phyloP scores from a whole-genome alignment of 2,329 filamentous ascomycete species.

The Aspergillus fischeri region DNA sequence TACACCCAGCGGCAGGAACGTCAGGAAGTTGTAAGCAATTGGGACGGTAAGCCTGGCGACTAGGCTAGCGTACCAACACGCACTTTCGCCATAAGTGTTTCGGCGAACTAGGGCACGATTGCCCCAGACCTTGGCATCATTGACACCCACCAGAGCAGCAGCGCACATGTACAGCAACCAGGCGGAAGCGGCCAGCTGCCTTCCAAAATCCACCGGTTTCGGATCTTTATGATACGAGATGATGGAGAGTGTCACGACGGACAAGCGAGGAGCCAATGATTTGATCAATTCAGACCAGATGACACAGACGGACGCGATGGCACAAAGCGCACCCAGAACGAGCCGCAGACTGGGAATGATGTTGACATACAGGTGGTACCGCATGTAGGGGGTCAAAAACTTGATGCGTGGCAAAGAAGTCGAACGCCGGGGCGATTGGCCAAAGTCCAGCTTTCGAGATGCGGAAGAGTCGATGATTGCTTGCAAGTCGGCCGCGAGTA shows the following conservation, averaged over 20 bases:
- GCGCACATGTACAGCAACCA: constrained; percentile 98
- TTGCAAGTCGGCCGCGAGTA: constrained; percentile 70
- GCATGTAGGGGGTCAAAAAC: constrained; percentile 72
- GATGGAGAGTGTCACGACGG: constrained; percentile 59
- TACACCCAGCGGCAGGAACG: constrained; percentile 70
- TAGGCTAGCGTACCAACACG: constrained; percentile 93
- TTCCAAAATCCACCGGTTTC: constrained; percentile 76
- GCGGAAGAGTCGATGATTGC: constrained; percentile 77
- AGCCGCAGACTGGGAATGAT: constrained; percentile 66
- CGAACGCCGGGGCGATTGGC: constrained; percentile 53
- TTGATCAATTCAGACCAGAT: constrained; percentile 94
- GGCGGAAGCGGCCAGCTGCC: constrained; percentile 74
- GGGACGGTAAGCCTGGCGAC: constrained; percentile 91
- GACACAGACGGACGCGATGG: constrained; percentile 73
- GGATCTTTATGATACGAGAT: constrained; percentile 67
- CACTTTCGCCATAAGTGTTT: constrained; percentile 88
- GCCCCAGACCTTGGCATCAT: constrained; percentile 95
- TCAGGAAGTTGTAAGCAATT: constrained; percentile 93
- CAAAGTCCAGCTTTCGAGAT: constrained; percentile 77
- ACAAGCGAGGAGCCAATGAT: constrained; percentile 70
- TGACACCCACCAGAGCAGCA: constrained; percentile 80
- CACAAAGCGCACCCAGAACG: constrained; percentile 61
- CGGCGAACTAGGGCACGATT: constrained; percentile 84
- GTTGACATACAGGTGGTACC: constrained; percentile 73
- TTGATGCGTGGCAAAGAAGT: constrained; percentile 53